These are phyloP conservation scores for Ganoderma lucidum DNA, from an alignment of 1,284 basidiomycete species.

Conservation along the genomic window DNA sequence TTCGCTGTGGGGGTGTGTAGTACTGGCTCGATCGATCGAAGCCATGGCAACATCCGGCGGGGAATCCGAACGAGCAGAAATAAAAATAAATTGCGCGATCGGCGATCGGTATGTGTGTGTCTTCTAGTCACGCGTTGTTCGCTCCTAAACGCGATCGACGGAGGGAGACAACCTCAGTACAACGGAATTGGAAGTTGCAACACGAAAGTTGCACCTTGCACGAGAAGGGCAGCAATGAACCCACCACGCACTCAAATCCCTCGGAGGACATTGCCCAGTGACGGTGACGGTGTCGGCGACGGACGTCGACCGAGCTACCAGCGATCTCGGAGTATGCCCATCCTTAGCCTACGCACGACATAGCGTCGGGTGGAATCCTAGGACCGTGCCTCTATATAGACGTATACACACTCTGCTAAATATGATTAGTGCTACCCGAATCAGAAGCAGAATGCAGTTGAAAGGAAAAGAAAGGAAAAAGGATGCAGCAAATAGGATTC, in stretches of 20 bases:
- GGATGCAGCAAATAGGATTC: neutral
- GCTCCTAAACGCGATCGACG: neutral
- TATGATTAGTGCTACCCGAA: slow-evolving; percentile 2
- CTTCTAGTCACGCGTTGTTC: neutral
- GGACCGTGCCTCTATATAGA: neutral
- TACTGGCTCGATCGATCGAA: neutral
- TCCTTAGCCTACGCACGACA: neutral
- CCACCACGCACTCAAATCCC: neutral
- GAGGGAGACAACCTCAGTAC: neutral
- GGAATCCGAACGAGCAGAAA: neutral
- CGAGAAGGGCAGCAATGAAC: neutral
- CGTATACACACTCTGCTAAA: neutral
- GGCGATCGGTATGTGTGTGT: neutral
- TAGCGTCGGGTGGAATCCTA: neutral
- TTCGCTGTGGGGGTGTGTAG: too few relatives aligned
- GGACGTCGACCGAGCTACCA: too few relatives aligned
- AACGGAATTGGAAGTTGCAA: neutral
- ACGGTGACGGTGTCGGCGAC: too few relatives aligned
- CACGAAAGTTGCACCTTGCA: neutral
- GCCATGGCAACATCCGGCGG: neutral
- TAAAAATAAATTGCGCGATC: neutral
- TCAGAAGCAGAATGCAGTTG: neutral
- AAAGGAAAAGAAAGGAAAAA: neutral
- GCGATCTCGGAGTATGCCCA: neutral
- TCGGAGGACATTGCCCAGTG: too few relatives aligned